These are phyloP conservation scores for Epichloe festucae DNA, from an alignment of 2,329 filamentous ascomycete species.

Conservation along the genomic window DNA sequence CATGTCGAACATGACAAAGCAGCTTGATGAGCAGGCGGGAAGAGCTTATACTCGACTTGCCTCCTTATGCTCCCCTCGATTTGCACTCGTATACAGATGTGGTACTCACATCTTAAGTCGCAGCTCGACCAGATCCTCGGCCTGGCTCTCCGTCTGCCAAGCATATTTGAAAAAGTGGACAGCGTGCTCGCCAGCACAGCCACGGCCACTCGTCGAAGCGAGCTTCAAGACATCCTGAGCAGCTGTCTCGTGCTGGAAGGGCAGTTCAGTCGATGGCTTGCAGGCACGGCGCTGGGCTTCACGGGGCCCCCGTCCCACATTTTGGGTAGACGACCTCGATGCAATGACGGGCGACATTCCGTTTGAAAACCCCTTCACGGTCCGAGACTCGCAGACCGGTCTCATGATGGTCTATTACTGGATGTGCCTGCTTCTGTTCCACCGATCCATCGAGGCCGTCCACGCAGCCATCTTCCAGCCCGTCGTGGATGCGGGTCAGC, in stretches of 20 bases:
- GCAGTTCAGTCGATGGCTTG: constrained; percentile 24
- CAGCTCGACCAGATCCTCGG: constrained; percentile 40
- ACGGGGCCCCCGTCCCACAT: constrained; percentile 15
- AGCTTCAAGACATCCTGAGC: constrained; percentile 34
- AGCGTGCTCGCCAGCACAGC: constrained; percentile 25
- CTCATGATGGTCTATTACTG: too few species aligned
- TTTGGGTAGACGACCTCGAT: too few species aligned
- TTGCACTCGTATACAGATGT: constrained; percentile 28
- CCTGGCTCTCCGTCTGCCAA: constrained; percentile 32
- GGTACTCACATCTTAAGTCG: too few species aligned
- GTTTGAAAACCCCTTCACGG: too few species aligned
- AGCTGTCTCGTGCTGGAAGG: constrained; percentile 6
- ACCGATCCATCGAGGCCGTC: too few species aligned
- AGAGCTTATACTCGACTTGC: constrained; percentile 25
- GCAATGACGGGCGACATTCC: too few species aligned
- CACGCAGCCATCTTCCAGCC: too few species aligned
- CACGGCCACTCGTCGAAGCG: constrained; percentile 27
- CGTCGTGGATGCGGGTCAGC: too few species aligned
- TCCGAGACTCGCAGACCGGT: too few species aligned
- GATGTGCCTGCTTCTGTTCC: too few species aligned
- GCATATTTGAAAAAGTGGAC: constrained; percentile 33
- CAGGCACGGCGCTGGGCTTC: constrained; percentile 14
- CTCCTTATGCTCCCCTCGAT: constrained; percentile 26
- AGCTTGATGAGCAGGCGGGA: constrained; percentile 12
- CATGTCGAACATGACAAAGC: constrained; percentile 8